Percentiles rank a stretch among this genome's conserved stretches.
phyloP scores from a whole-genome alignment of 2,329 filamentous ascomycete genomes.

The Sarocladium strictum region DNA sequence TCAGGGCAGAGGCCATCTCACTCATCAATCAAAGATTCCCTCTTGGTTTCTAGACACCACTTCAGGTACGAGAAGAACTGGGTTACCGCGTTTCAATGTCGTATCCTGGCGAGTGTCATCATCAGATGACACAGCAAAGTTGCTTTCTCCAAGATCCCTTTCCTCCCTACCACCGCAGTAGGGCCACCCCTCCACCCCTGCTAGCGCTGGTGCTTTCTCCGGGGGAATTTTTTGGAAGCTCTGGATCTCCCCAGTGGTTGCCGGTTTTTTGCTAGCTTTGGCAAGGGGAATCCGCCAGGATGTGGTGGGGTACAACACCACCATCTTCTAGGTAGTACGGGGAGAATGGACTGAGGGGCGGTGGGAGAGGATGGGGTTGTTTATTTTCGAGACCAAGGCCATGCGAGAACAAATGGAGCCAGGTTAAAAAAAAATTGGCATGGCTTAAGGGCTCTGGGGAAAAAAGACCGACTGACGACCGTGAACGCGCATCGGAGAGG shows the following conservation, averaged over 20 bases:
- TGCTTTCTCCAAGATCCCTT: background rate
- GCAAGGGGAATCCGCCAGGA: constrained; percentile 1
- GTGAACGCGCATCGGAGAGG: background rate
- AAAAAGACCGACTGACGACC: background rate
- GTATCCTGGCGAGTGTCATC: background rate
- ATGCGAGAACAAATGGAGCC: background rate
- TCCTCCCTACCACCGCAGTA: background rate
- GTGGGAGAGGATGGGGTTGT: background rate
- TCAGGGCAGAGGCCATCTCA: no score
- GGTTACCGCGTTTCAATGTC: background rate
- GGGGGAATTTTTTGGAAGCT: constrained; percentile 1
- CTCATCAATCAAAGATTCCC: no score
- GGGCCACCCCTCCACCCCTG: background rate
- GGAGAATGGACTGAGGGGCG: background rate
- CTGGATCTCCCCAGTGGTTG: background rate
- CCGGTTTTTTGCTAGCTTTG: background rate
- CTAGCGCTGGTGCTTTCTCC: constrained; percentile 3
- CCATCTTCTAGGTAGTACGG: background rate
- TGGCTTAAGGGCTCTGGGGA: background rate
- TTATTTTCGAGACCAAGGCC: background rate
- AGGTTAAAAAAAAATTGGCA: background rate
- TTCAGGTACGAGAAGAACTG: no score
- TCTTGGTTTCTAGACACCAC: background rate
- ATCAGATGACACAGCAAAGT: background rate
- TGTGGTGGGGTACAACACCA: background rate